A percentile compares a stretch with the other conserved stretches of the same genome.
These are phyloP conservation scores for Camellia granthamiana DNA, from an alignment of 148 eudicot species.

Conservation along the genomic window DNA sequence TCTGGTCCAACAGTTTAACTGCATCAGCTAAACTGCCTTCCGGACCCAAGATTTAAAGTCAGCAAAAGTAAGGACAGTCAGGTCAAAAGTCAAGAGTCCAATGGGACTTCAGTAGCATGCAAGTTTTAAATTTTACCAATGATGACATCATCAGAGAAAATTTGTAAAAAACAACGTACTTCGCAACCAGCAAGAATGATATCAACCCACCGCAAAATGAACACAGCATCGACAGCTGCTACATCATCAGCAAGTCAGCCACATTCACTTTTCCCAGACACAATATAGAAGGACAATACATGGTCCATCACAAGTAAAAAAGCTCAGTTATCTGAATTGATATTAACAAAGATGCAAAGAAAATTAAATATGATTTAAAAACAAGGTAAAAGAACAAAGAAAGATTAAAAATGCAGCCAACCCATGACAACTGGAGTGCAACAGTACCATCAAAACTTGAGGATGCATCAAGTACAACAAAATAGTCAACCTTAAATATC, in stretches of 20 bases:
- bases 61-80: constrained; percentile 9
- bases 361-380: neutral
- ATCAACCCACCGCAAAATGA: constrained; percentile 27
- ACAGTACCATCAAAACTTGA: constrained; percentile 11
- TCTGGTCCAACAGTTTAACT: constrained; percentile 13
- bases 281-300: constrained; percentile 24
- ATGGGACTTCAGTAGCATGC: constrained; percentile 12
- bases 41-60: neutral
- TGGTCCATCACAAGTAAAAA: constrained; percentile 27
- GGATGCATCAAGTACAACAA: constrained; percentile 18
- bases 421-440: constrained; percentile 11
- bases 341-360: too few species aligned
- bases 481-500: constrained; percentile 23
- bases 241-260: constrained; percentile 26
- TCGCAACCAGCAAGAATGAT: constrained; percentile 30
- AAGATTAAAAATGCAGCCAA: neutral
- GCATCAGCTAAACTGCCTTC: constrained; percentile 21
- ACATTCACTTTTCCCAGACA: constrained; percentile 10
- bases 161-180: constrained; percentile 15
- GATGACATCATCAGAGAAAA: constrained; percentile 12
- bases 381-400: neutral
- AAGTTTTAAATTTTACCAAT: constrained; percentile 27
- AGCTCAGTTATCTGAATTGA: neutral
- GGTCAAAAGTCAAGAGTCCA: constrained; percentile 12
- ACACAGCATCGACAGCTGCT: constrained; percentile 36